A percentile compares a stretch with the other conserved stretches of the same genome.
Conservation (phyloP, 2,329 filamentous ascomycete genomes). For the Huntiella abstrusa region DNA sequence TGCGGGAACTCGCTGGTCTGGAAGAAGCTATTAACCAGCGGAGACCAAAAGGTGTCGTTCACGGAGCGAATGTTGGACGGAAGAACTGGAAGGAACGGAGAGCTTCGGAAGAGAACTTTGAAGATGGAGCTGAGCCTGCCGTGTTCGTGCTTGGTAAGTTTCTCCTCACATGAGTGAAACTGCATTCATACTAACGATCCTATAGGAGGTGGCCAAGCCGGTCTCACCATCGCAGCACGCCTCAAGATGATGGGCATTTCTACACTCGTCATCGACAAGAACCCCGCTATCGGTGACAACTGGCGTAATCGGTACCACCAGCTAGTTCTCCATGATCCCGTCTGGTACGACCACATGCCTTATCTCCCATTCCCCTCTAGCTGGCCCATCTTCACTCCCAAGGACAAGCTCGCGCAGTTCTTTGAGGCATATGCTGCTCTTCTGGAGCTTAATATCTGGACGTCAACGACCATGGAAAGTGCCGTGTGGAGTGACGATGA, state of each 20-base stretch:
- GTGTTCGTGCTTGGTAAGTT: slow-evolving; percentile 43
- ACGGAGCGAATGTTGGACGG: slow-evolving; percentile 30
- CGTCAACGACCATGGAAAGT: slow-evolving; percentile 27
- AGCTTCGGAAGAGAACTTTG: slow-evolving; percentile 26
- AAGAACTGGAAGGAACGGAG: slow-evolving; percentile 44
- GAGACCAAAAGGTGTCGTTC: slow-evolving; percentile 36
- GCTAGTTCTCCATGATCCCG: slow-evolving; percentile 48
- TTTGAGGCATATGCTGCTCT: slow-evolving; percentile 45
- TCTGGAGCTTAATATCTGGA: slow-evolving; percentile 54
- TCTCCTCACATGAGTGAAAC: background rate
- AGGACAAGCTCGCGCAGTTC: slow-evolving; percentile 52
- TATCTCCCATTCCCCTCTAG: slow-evolving; percentile 44
- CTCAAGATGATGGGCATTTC: slow-evolving; percentile 39
- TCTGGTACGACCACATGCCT: slow-evolving; percentile 42
- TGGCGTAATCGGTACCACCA: slow-evolving; percentile 45
- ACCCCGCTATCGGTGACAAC: slow-evolving; percentile 40
- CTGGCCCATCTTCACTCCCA: slow-evolving; percentile 54
- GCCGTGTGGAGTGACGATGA: slow-evolving; percentile 30
- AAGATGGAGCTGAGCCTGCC: slow-evolving; percentile 28
- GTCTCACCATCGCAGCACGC: slow-evolving; percentile 36
- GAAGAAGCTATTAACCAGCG: slow-evolving; percentile 29
- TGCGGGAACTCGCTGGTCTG: slow-evolving; percentile 33
- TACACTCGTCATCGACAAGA: slow-evolving; percentile 38
- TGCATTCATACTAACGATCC: slow-evolving; percentile 1
- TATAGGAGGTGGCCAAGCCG: slow-evolving; percentile 40